These are phyloP conservation scores for Dioscorea dumetorum DNA, from an alignment of 106 monocot species.

Conservation along the genomic window DNA sequence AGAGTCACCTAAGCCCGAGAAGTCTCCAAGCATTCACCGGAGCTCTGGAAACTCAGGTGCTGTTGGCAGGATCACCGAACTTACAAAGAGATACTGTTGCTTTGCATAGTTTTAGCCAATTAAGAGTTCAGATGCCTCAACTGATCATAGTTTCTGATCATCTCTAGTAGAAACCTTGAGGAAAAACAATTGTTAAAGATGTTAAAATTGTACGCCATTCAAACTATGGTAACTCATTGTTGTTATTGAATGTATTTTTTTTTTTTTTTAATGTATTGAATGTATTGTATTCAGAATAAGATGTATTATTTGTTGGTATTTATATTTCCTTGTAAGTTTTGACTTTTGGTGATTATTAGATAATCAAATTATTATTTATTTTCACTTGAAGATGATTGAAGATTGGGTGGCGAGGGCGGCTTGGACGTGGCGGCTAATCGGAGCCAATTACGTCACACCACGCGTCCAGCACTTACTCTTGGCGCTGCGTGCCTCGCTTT, in stretches of 20 bases:
- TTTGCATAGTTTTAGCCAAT: constrained; percentile 11
- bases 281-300: too few relatives aligned
- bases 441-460: background rate
- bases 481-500: background rate
- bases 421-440: background rate
- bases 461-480: background rate
- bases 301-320: background rate
- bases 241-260: background rate
- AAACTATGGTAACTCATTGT: background rate
- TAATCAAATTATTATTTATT: background rate
- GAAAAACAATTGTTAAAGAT: background rate
- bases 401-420: background rate
- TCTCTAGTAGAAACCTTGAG: background rate
- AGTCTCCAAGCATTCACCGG: constrained; percentile 4
- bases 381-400: background rate
- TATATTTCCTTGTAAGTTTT: background rate
- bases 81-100: constrained; percentile 29
- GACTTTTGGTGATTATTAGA: background rate
- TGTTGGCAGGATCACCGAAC: constrained; percentile 6
- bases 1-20: background rate
- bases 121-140: background rate
- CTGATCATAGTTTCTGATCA: background rate
- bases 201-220: background rate
- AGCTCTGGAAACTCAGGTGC: background rate
- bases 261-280: too few relatives aligned